A percentile compares a stretch with the other conserved stretches of the same genome.
These are phyloP conservation scores for Corinectria fuckeliana DNA, from an alignment of 2,329 filamentous ascomycete genomes.

Conservation along the genomic window DNA sequence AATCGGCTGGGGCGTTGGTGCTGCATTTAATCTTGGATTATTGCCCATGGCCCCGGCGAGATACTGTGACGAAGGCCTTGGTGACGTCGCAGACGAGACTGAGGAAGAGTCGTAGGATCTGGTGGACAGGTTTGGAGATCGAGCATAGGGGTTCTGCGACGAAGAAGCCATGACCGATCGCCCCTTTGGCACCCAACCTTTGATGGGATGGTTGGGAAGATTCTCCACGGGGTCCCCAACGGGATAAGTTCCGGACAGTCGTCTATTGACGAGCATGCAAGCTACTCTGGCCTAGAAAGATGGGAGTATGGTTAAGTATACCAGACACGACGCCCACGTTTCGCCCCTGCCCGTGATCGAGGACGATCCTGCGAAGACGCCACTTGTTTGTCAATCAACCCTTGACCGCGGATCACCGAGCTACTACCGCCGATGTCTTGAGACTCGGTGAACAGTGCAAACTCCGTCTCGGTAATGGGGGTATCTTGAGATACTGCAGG, in stretches of 20 bases:
- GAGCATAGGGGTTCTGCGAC: conserved; percentile 63
- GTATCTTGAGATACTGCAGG: conserved; percentile 28
- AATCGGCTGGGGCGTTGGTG: conserved; percentile 59
- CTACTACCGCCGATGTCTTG: conserved; percentile 23
- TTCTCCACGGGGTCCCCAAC: conserved; percentile 28
- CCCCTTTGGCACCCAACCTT: conserved; percentile 25
- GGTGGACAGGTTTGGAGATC: conserved; percentile 67
- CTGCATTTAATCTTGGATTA: conserved; percentile 56
- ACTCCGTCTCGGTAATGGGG: conserved; percentile 22
- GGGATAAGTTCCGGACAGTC: conserved; percentile 25
- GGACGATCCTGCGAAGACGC: conserved; percentile 20
- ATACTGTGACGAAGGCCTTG: conserved; percentile 60
- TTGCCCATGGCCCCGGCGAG: conserved; percentile 59
- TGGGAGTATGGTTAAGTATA: conserved; percentile 29
- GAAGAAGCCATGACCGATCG: conserved; percentile 55
- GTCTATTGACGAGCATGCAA: conserved; percentile 36
- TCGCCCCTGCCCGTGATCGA: conserved; percentile 18
- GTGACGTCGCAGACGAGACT: conserved; percentile 67
- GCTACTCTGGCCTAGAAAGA: conserved; percentile 27
- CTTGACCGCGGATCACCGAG: conserved; percentile 24
- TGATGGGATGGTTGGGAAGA: conserved; percentile 20
- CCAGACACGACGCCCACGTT: conserved; percentile 19
- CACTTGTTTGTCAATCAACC: conserved; percentile 31
- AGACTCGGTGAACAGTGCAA: conserved; percentile 23
- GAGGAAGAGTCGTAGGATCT: conserved; percentile 70